Evolutionary conservation across 768 basidiomycete species (phyloP).

Genomic region (Roridomyces roridus): DNA sequence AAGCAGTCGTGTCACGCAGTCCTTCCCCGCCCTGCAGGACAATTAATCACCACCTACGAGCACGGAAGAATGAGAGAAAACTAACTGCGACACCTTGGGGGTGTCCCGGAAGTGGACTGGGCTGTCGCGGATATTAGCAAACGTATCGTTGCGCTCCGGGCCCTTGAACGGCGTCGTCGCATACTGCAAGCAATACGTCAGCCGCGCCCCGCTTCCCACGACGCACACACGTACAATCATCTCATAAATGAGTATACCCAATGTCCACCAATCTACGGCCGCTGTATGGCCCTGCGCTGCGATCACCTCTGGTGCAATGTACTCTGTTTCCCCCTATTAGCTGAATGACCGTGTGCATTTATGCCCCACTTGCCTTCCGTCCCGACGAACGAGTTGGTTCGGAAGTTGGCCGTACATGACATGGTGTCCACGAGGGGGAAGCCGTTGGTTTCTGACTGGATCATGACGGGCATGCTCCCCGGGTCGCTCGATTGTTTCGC

Average conservation of each 20-base stretch:
- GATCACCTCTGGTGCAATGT: conserved; percentile 99
- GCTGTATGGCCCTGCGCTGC: conserved; percentile 96
- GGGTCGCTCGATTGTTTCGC: conserved; percentile 93
- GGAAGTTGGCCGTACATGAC: conserved; percentile 96
- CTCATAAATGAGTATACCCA: conserved; percentile 98
- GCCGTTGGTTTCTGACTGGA: conserved; percentile 89
- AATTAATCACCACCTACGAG: background rate
- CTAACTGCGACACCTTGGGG: conserved; percentile 79
- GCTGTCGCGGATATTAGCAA: conserved; percentile 90
- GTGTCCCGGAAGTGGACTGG: conserved; percentile 87
- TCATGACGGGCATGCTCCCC: conserved; percentile 84
- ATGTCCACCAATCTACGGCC: conserved; percentile 99
- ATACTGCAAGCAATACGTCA: conserved; percentile 66
- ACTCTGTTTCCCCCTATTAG: conserved; percentile 64
- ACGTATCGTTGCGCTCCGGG: conserved; percentile 91
- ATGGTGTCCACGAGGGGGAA: conserved; percentile 96
- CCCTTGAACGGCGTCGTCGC: conserved; percentile 99
- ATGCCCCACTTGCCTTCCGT: conserved; percentile 80
- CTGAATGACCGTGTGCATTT: conserved; percentile 28
- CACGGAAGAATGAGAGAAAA: conserved; percentile 30
- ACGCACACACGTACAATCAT: conserved; percentile 84
- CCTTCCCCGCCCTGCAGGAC: conserved; percentile 77
- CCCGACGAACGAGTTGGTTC: conserved; percentile 98
- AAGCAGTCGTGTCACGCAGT: conserved; percentile 83
- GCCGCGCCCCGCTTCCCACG: conserved; percentile 33